Base-by-base conservation (phyloP, 1,139 yeast genomes). In the Diutina neorugosa region DNA sequence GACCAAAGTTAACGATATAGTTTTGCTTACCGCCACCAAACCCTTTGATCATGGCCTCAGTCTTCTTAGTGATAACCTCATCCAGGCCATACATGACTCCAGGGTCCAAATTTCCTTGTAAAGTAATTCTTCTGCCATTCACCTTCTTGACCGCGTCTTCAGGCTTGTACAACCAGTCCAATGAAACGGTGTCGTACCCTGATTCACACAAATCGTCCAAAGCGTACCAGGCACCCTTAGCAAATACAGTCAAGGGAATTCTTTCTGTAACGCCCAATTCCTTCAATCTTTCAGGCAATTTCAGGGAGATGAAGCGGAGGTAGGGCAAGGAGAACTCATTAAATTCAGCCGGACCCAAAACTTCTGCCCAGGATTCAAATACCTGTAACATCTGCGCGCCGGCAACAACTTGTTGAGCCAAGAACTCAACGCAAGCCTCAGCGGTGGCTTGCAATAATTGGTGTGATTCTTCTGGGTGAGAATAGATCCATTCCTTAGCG, bases 171-270 rank as follows among this genome's bases (percentile, higher is more conserved):
- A 83, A 73, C 98, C 98, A 93, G 68, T 93, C 98, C 55, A 93
- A 77, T 2, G 98, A 90, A 19, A 93, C 90, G 25, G 82, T 80
- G 63, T 91, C 84, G 69, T 89, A 94, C 8, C 94, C 95, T n/a
- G 88, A 71, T 48, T 81, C 82, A 64, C 96, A 86, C 58, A 93
- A 74, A 54, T 84, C 86, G 62, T 93, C 94, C 55, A 93, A 74
- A 4, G 98, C 97, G 63, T 90, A 93, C 98, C 98, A 93, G 0
- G 98, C 96, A 52, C 96, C 96, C 71, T 91, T 93, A 41, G 98
- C 93, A 64, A 93, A 93, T 4, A 90, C 84, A 0, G 96, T 87
- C 64, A 93, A 71, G 46, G 98, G 98, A 48, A 94, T 82, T 46
- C 78, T 70, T 58, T 88, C 94, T 7, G 63, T 66, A 54, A 86